Evolutionary conservation across 176 grass and related monocot species (phyloP), one percentile per base, ranked within the genome.

Genomic region (Avena insularis): DNA sequence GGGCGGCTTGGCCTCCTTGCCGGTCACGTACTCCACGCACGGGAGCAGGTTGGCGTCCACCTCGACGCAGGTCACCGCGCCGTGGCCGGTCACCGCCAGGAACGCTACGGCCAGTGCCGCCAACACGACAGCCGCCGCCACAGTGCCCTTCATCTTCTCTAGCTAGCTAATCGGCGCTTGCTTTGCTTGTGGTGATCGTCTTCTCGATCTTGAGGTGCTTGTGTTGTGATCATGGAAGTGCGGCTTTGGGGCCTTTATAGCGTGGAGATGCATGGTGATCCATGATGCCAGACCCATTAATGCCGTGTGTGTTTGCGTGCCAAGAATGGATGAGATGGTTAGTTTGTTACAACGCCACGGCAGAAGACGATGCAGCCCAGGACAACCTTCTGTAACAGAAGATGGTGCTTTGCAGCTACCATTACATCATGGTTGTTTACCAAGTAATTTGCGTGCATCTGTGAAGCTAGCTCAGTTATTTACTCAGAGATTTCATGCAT

Each of bases 1-100:
- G 0, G 89, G 12, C 29, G 93, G 93, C 4, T 58, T 51, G 66
- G 81, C 54, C 45, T 80, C 84, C 77, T 84, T 71, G 19, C 93
- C 89, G 3, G 89, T 95, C 48, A 95, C 58, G 91, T 91, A 95
- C 57, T 65, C 53, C 1, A 88, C 71, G 76, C 93, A 93, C 38
- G 89, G 89, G 6, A 1, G 16, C 77, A 91, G 20, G 84, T 19
- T 82, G 11, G 40, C 54, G 72, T 83, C 78, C 54, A 95, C 89
- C n/a, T 93, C 86, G 14, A n/a, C 25, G 78, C 91, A 93, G 15
- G 59, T 87, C 64, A 93, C 76, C 16, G 87, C 87, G n/a, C 40
- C 21, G 13, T 75, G 12, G 9, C 58, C 78, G 1, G 8, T 25
- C 57, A 20, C 7, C 6, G 72, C 66, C 27, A 86, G 19, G 12